A percentile compares a stretch with the other conserved stretches of the same genome.
phyloP scores from a whole-genome alignment of 2,329 filamentous ascomycete genomes.

The Aspergillaceae sp. region DNA sequence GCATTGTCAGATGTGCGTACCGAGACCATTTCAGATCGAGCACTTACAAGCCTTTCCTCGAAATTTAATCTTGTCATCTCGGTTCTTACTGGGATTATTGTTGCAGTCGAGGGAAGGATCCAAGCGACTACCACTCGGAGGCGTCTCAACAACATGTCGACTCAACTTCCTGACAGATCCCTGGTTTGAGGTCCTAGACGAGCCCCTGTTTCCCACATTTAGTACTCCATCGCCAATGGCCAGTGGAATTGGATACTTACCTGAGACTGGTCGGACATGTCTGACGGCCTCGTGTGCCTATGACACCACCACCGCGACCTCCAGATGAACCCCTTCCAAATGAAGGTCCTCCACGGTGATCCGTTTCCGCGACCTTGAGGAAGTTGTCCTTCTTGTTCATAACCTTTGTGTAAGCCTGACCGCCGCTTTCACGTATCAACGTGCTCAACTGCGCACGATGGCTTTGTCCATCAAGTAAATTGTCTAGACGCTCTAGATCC shows the following conservation, averaged over 20 bases:
- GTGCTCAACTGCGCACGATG: constrained; percentile 26
- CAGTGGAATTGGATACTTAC: background rate
- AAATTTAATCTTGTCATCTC: background rate
- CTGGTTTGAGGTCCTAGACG: background rate
- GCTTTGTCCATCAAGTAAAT: constrained; percentile 30
- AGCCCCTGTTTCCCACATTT: too few species aligned
- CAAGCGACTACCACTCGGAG: constrained; percentile 1
- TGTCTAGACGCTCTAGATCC: constrained; percentile 22
- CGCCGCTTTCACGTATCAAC: constrained; percentile 11
- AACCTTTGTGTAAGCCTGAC: constrained; percentile 6
- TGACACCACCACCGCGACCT: constrained; percentile 19
- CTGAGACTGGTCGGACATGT: background rate
- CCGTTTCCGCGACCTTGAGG: background rate
- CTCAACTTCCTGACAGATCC: constrained; percentile 4
- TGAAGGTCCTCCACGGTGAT: background rate
- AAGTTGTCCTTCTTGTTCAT: constrained; percentile 2
- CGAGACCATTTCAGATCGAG: background rate
- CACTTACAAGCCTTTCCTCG: constrained; percentile 1
- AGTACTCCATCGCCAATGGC: too few species aligned
- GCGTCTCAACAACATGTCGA: constrained; percentile 1
- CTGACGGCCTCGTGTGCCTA: constrained; percentile 14
- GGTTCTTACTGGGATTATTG: constrained; percentile 1
- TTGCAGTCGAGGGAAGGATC: constrained; percentile 16
- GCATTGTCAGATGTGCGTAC: background rate
- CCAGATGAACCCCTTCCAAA: background rate